These are phyloP conservation scores for Phytophthora constricta DNA, from an alignment of 352 stramenopile genomes.

Conservation along the genomic window DNA sequence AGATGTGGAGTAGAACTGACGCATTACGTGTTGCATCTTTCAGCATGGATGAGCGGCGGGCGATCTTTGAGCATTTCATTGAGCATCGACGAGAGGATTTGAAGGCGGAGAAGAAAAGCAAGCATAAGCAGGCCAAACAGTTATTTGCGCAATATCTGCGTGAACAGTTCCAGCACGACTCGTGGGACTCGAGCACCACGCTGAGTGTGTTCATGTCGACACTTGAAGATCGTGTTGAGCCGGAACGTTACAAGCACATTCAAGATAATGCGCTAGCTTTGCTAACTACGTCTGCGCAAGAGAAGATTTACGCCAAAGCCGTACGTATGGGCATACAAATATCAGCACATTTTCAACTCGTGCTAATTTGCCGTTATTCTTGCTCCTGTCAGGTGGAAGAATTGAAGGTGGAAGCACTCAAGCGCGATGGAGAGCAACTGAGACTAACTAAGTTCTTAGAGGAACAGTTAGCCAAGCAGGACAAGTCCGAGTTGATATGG, in stretches of 20 bases:
- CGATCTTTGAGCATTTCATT: constrained; percentile 85
- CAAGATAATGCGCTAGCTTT: constrained; percentile 46
- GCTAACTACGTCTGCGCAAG: constrained; percentile 51
- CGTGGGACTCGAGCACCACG: constrained; percentile 56
- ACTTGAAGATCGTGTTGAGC: constrained; percentile 47
- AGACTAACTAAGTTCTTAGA: constrained; percentile 41
- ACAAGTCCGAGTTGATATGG: constrained; percentile 22
- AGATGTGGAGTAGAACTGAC: constrained; percentile 2
- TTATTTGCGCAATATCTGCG: constrained; percentile 49
- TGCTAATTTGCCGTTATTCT: neutral
- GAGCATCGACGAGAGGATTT: constrained; percentile 76
- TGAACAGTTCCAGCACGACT: constrained; percentile 51
- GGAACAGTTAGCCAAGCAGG: constrained; percentile 28
- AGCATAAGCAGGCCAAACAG: constrained; percentile 70
- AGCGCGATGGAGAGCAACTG: constrained; percentile 39
- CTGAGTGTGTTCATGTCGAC: constrained; percentile 63
- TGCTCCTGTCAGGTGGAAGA: constrained; percentile 39
- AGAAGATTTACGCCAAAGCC: constrained; percentile 62
- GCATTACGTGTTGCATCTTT: constrained; percentile 7
- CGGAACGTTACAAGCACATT: constrained; percentile 39
- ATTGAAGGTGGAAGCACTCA: constrained; percentile 41
- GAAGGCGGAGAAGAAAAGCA: constrained; percentile 79
- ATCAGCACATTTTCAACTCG: neutral
- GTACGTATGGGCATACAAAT: constrained; percentile 12
- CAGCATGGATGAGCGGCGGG: constrained; percentile 82